Base-by-base conservation (phyloP, 2,329 filamentous ascomycete species). In the Pezicula carpinea region DNA sequence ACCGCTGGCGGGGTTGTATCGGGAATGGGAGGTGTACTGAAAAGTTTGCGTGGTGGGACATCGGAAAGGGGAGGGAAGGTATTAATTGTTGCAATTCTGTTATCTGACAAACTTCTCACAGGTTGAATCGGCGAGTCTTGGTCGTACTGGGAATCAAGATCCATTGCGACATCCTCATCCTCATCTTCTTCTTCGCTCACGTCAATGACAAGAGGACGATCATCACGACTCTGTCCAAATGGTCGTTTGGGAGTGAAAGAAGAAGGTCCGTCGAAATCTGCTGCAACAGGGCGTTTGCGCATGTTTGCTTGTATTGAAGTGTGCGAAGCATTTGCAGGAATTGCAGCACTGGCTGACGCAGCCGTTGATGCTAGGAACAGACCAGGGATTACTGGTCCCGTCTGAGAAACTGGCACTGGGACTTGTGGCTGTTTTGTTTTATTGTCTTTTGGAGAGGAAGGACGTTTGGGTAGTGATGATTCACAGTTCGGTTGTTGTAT, bases 151-250 rank as follows among this genome's bases (percentile, higher is more conserved):
- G 69, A 67, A 29, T 70, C 68, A 19, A 85, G 73, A 29, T 87
- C 83, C 80, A 85, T 86, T 47, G 82, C 82, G 39, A 82, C 74
- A 53, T 83, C 79, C 47, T 81, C 79, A 42, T 81, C 77, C 32
- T 77, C 75, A 22, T 63, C 71, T 48, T 85, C 82, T 53, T 84
- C 80, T 22, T 95, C 91, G 61, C 89, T 95, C 33, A 95, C 84
- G 54, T 95, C 81, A 55, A 96, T 95, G 33, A 96, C 79, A 44
- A 95, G 77, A 3, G 77, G 77, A 42, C 82, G 74, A 19, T 83
- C 74, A 43, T 76, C 70, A 19, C 74, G 72, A 39, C 71, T 73
- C 38, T 83, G 79, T 11, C 77, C 79, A 57, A 84, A 83, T 4
- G 80, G 77, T 41, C 83, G 80, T 56, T 87, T 65, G 48, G 54